Evolutionary conservation across 1,139 yeast species (phyloP), one percentile per base, ranked within the genome.

Genomic region (Geotrichum klebahnii): DNA sequence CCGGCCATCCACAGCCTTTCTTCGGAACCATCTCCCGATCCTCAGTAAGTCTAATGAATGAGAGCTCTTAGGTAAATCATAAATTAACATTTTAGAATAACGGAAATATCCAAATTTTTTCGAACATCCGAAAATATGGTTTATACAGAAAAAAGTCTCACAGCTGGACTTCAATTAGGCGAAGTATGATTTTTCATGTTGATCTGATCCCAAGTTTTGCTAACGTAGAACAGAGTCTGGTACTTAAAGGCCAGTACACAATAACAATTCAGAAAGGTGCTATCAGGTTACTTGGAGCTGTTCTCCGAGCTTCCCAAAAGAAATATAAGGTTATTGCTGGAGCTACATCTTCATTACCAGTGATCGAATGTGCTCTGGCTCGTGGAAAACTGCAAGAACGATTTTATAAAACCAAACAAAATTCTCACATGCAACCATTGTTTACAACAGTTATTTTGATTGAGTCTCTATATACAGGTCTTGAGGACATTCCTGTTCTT

Each of bases 211-310:
- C 12, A 24, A 38, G 32, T 17, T 8, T 2, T 17, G 12, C 22
- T 34, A 32, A 26, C 34, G n/a, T 22, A 14, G 8, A 8, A 10
- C 24, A 48, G 52, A 36, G 31, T 32, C 57, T 86, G 2, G 66
- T 80, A 29, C 53, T 85, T 1, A 72, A 75, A 40, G 96, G 96
- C 0, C 81, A 78, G 55, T 82, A 76, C 58, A 61, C 57, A 5
- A 46, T 86, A 22, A 67, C 69, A 5, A 70, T 86, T 0, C 72
- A 77, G 47, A 70, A 79, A 59, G 96, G 96, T 14, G 79, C 82
- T 0, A 61, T 78, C 1, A 61, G 72, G 0, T 62, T 81, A 9
- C 71, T 84, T 44, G 84, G 84, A 32, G 74, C 78, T 2, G 68
- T 72, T 12, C 78, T 68, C 14, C 53, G 55, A 9, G 66, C 66